Percentiles rank a stretch among this genome's conserved stretches.
Evolutionary conservation across 176 grass and related monocot species (phyloP).

Genomic region (Zoysia pacifica): DNA sequence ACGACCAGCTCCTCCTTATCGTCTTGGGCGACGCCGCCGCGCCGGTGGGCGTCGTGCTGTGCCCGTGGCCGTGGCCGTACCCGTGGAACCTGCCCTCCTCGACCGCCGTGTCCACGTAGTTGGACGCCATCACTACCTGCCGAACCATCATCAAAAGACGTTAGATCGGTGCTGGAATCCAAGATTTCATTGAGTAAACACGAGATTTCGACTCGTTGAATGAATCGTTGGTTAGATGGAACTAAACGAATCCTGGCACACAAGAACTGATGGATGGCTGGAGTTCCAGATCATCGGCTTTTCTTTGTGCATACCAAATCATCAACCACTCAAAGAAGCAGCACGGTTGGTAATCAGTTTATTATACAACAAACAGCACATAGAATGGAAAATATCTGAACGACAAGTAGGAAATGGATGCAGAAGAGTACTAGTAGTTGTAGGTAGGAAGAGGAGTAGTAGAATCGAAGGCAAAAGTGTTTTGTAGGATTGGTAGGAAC

Average conservation of each 20-base stretch:
- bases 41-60: constrained; percentile 51
- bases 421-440: neutral
- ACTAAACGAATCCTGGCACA: neutral
- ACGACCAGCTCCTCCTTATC: constrained; percentile 43
- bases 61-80: constrained; percentile 24
- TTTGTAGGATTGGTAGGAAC: neutral
- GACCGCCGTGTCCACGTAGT: constrained; percentile 51
- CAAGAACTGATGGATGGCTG: neutral
- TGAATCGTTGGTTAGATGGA: neutral
- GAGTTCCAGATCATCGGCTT: neutral
- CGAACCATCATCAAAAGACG: neutral
- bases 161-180: neutral
- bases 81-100: constrained; percentile 52
- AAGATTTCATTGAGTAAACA: neutral
- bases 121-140: constrained; percentile 68
- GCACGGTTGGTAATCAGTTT: neutral
- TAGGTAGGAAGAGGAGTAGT: neutral
- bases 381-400: too few species aligned
- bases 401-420: neutral
- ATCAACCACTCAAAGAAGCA: neutral
- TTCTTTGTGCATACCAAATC: neutral
- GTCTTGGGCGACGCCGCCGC: constrained; percentile 49
- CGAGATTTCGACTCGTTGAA: neutral
- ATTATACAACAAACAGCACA: neutral
- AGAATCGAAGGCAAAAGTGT: neutral